phyloP scores from a whole-genome alignment of 139 green algal genomes.

The Picochlorum sp. region DNA sequence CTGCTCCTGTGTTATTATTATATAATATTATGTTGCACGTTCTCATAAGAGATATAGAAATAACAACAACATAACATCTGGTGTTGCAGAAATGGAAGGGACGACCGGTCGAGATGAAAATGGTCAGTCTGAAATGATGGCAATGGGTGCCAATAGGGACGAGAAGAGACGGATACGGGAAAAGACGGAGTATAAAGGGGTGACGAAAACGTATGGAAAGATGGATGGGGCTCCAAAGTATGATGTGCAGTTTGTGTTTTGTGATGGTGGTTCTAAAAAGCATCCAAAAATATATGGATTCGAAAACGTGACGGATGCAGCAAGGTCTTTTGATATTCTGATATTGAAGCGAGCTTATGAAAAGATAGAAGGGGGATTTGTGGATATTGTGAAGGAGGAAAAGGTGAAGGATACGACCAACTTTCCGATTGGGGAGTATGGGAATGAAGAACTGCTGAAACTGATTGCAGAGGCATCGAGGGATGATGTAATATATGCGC shows the following conservation, averaged over 20 bases:
- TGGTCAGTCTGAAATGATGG: neutral
- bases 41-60: too few relatives aligned
- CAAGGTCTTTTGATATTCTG: conserved; percentile 22
- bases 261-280: conserved; percentile 21
- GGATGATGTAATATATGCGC: conserved; percentile 20
- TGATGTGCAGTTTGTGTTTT: conserved; percentile 31
- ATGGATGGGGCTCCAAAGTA: conserved; percentile 7
- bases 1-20: too few relatives aligned
- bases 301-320: neutral
- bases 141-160: neutral
- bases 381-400: neutral
- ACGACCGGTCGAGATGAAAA: neutral
- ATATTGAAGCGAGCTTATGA: conserved; percentile 17
- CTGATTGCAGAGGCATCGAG: neutral
- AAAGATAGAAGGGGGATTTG: conserved; percentile 1
- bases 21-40: too few relatives aligned
- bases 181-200: conserved; percentile 8
- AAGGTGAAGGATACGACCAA: conserved; percentile 11
- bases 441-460: neutral
- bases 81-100: too few relatives aligned
- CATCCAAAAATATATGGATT: conserved; percentile 32
- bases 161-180: neutral
- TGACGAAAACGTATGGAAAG: conserved; percentile 6
- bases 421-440: conserved; percentile 1
- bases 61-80: too few relatives aligned